A percentile compares a stretch with the other conserved stretches of the same genome.
phyloP scores from a whole-genome alignment of 257 asterid genomes.

The Lantana camara region DNA sequence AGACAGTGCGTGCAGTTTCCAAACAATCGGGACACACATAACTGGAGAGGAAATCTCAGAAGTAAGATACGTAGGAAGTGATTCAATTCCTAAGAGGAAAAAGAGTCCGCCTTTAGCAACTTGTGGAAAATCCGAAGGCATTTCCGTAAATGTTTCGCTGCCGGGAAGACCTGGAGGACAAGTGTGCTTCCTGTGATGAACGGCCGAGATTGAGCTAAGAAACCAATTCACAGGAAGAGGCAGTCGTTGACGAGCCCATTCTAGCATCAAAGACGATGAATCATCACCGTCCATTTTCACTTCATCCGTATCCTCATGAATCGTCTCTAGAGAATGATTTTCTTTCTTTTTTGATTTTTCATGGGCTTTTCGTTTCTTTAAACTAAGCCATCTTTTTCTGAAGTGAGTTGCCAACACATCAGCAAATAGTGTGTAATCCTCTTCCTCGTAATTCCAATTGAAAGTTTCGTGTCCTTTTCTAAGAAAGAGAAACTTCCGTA shows the following conservation, averaged over 20 bases:
- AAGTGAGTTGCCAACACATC: conserved; percentile 71
- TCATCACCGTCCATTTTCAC: conserved; percentile 27
- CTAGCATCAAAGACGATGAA: conserved; percentile 51
- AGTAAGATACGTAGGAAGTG: conserved; percentile 41
- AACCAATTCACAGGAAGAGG: conserved; percentile 93
- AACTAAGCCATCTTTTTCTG: conserved; percentile 70
- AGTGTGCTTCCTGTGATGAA: conserved; percentile 38
- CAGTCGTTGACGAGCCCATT: conserved; percentile 89
- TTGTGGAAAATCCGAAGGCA: conserved; percentile 43
- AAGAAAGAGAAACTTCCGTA: conserved; percentile 46
- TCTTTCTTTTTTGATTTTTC: conserved; percentile 38
- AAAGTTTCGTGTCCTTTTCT: conserved; percentile 42
- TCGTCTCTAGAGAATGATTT: conserved; percentile 57
- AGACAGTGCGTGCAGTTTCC: conserved; percentile 92
- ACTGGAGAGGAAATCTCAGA: conserved; percentile 43
- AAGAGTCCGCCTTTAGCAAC: conserved; percentile 79
- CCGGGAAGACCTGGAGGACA: conserved; percentile 26
- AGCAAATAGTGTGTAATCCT: conserved; percentile 57
- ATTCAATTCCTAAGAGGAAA: conserved; percentile 83
- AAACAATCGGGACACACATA: conserved; percentile 58
- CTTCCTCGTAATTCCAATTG: conserved; percentile 66
- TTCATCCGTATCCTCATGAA: conserved; percentile 59
- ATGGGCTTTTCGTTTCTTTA: conserved; percentile 47
- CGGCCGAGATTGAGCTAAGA: conserved; percentile 77
- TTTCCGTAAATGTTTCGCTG: conserved; percentile 26